Percentiles rank a stretch among this genome's conserved stretches.
phyloP scores from a whole-genome alignment of 805 yeast genomes.

The Yamadazyma tumulicola region DNA sequence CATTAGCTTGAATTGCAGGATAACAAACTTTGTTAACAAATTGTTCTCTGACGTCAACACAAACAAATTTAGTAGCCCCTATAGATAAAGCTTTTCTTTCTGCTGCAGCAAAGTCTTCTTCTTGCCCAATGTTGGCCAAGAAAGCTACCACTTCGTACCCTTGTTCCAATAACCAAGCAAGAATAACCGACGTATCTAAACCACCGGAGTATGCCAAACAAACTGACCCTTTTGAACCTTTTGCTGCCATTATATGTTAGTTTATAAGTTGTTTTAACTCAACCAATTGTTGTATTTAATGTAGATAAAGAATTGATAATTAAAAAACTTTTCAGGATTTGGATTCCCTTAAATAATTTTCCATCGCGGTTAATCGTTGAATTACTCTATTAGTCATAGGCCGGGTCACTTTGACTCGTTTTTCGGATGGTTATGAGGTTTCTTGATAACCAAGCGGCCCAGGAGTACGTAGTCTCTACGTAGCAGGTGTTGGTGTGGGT shows the following conservation, averaged over 20 bases:
- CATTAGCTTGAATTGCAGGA: constrained; percentile 98
- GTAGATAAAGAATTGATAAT: neutral
- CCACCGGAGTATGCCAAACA: constrained; percentile 99
- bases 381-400: constrained; percentile 11
- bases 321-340: constrained; percentile 12
- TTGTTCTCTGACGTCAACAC: constrained; percentile 92
- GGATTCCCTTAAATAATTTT: constrained; percentile 8
- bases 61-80: constrained; percentile 94
- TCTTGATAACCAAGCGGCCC: no score
- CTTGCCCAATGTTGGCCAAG: constrained; percentile 98
- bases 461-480: no score
- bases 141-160: constrained; percentile 98
- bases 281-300: neutral
- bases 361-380: constrained; percentile 26
- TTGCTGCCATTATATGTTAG: constrained; percentile 54
- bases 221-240: constrained; percentile 97
- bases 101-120: constrained; percentile 98
- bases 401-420: no score
- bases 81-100: constrained; percentile 92
- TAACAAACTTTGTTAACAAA: constrained; percentile 90
- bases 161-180: constrained; percentile 97
- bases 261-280: neutral
- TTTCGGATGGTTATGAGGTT: no score
- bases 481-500: no score
- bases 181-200: constrained; percentile 93